Base-by-base conservation (phyloP, 2,329 filamentous ascomycete species). In the Zymoseptoria brevis region DNA sequence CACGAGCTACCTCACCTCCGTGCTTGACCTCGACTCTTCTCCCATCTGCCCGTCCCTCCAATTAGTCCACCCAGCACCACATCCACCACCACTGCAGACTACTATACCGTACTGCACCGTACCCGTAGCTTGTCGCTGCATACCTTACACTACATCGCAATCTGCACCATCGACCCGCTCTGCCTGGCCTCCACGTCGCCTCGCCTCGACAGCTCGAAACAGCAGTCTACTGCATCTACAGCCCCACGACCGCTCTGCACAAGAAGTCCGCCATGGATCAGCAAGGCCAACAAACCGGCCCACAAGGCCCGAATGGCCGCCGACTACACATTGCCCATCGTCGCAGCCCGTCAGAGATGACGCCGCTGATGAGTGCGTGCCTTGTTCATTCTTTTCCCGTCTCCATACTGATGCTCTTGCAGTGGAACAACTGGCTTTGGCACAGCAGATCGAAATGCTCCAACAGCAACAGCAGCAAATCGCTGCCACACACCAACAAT, bases 381-480 rank as follows among this genome's bases (percentile, higher is more conserved):
- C 16, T 24, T 53, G 8, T 53, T 13, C 29, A 29, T 29, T 29
- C n/a, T 53, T n/a, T 53, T 8, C 4, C 4, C 22, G n/a, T 35
- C 41, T 54, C 24, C 50, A 57, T 66, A 68, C 71, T 72, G 67
- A 74, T 72, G 68, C 66, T 57, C 63, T 55, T 35, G 54, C 69
- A 96, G 92, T 96, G 89, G 93, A 96, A 81, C 92, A 96, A 83
- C 85, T 96, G 73, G 90, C 90, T 73, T 92, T 97, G 74, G 92
- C 96, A 79, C 93, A 96, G 80, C 93, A 97, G 78, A 96, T 97
- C 72, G 93, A 97, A 78, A 83, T 95, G 73, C 83, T 97, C 72
- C 93, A 97, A 79, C 91, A 96, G 75, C 94, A 97, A 75, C 94
- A 97, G 75, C 92, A 97, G 76, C 92, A 96, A 75, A 95, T 97